Conservation (phyloP, 768 basidiomycete genomes). For the Phaeotremella fagi region DNA sequence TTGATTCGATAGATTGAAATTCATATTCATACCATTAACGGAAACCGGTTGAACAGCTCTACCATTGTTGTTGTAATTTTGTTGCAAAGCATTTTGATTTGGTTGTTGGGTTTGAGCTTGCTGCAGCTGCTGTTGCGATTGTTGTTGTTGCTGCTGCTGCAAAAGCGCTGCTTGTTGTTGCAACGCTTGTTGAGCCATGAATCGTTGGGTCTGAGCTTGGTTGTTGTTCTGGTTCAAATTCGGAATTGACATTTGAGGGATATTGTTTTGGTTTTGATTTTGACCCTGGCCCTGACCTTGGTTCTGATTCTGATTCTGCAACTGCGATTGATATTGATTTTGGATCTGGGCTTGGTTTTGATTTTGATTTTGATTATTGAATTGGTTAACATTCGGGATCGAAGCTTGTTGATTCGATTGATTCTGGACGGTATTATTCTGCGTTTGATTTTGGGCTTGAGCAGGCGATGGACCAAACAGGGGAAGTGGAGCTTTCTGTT, state of each 20-base stretch:
- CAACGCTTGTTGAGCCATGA: too few species aligned
- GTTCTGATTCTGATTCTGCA: neutral
- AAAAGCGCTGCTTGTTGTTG: neutral
- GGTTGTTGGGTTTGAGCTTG: neutral
- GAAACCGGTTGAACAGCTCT: neutral
- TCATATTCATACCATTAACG: neutral
- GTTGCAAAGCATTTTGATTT: too few species aligned
- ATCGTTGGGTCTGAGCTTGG: too few species aligned
- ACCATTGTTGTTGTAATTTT: neutral
- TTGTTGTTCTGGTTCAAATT: too few species aligned
- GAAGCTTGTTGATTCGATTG: neutral
- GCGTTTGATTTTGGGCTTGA: too few species aligned
- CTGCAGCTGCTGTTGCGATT: neutral
- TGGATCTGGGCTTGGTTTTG: neutral
- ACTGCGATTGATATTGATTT: neutral
- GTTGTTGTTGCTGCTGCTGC: neutral
- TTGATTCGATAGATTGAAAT: too few species aligned
- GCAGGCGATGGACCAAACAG: too few species aligned
- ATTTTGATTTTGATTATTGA: neutral
- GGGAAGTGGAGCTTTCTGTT: too few species aligned
- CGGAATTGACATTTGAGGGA: too few species aligned
- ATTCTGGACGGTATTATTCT: too few species aligned
- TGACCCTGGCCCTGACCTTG: neutral
- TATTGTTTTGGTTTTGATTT: conserved; percentile 2
- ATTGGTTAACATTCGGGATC: neutral